Conservation (phyloP, 106 monocot species). For the Dendrobium nobile region DNA sequence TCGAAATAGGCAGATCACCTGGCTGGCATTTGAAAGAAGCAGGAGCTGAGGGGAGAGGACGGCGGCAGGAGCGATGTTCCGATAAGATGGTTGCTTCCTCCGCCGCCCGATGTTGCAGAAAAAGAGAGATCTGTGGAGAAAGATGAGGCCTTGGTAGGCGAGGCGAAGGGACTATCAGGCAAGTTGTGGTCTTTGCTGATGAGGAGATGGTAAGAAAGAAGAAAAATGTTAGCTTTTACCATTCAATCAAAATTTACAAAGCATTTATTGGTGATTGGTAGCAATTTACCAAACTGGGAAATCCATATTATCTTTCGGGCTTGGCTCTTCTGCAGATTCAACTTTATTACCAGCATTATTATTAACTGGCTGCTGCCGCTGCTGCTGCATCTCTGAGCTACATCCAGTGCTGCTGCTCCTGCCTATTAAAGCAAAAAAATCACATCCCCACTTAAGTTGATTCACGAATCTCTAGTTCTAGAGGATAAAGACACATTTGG, state of each 20-base stretch:
- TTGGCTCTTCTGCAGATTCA: conserved; percentile 17
- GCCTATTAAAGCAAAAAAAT: conserved; percentile 8
- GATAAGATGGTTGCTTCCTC: not conserved
- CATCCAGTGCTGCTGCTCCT: conserved; percentile 7
- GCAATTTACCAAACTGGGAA: not conserved
- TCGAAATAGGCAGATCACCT: not conserved
- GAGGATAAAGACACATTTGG: not conserved
- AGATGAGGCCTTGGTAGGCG: conserved; percentile 33
- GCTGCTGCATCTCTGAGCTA: conserved; percentile 1
- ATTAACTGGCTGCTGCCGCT: conserved; percentile 3
- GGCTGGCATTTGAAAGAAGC: conserved; percentile 1
- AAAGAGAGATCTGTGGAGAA: conserved; percentile 6
- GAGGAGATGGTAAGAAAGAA: not conserved
- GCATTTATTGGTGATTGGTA: not conserved
- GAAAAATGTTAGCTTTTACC: not conserved
- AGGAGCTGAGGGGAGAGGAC: not conserved
- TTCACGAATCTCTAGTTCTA: not conserved
- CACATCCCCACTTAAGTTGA: not conserved
- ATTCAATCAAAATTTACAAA: not conserved
- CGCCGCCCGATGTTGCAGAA: not conserved
- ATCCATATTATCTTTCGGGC: conserved; percentile 18
- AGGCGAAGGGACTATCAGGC: conserved; percentile 59
- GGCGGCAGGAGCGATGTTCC: not conserved
- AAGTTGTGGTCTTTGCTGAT: conserved; percentile 38
- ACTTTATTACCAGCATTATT: conserved; percentile 16